Evolutionary conservation across 768 basidiomycete genomes (phyloP).

Genomic region (Boletus subcaerulescens): DNA sequence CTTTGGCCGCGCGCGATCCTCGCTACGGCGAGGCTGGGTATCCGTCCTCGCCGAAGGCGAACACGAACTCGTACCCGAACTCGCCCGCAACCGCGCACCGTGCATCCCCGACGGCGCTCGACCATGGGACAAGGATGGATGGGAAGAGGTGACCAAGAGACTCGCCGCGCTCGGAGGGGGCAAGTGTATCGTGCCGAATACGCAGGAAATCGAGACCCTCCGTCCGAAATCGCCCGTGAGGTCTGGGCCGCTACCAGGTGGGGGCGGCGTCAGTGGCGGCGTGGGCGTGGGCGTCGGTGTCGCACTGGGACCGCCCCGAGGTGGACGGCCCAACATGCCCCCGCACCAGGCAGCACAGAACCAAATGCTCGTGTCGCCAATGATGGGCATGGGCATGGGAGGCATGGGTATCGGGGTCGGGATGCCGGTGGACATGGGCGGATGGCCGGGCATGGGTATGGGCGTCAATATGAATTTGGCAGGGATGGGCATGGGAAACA

Average conservation of each 20-base stretch:
- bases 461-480: conserved; percentile 39
- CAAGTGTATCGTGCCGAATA: conserved; percentile 66
- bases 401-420: conserved; percentile 37
- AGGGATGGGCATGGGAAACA: conserved; percentile 39
- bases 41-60: conserved; percentile 72
- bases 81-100: conserved; percentile 29
- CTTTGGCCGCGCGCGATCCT: conserved; percentile 68
- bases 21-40: conserved; percentile 87
- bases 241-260: conserved; percentile 25
- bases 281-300: conserved; percentile 11
- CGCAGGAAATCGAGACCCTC: conserved; percentile 77
- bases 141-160: conserved; percentile 62
- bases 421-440: conserved; percentile 34
- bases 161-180: conserved; percentile 45
- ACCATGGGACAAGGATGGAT: conserved; percentile 59
- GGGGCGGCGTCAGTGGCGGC: conserved; percentile 26
- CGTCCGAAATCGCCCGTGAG: conserved; percentile 83
- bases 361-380: conserved; percentile 36
- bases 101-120: conserved; percentile 29
- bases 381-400: conserved; percentile 46
- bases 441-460: conserved; percentile 36
- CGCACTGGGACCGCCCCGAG: conserved; percentile 16
- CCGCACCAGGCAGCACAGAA: conserved; percentile 21
- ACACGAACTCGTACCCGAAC: conserved; percentile 46
- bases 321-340: conserved; percentile 12